Evolutionary conservation across 805 yeast genomes (phyloP).

Genomic region (Lachancea sp.): DNA sequence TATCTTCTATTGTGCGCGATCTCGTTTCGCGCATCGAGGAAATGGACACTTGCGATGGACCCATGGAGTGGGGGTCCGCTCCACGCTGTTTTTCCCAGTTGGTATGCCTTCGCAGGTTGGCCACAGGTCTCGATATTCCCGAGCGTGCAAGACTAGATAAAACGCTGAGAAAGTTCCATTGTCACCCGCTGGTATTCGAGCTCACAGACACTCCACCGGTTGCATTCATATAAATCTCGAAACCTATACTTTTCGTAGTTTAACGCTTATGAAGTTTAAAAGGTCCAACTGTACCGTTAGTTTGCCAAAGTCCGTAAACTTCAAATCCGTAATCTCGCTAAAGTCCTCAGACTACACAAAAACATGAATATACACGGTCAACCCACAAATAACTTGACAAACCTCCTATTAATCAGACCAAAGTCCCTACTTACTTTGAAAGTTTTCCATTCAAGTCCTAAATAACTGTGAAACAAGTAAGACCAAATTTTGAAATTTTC

Average conservation of each 20-base stretch:
- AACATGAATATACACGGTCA: too few relatives aligned
- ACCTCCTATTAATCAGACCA: too few relatives aligned
- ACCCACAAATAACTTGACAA: too few relatives aligned
- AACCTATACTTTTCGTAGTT: too few relatives aligned
- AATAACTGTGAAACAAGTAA: neutral
- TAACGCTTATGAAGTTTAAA: too few relatives aligned
- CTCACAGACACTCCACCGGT: neutral
- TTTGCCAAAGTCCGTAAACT: too few relatives aligned
- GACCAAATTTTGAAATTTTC: neutral
- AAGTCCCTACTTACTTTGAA: too few relatives aligned
- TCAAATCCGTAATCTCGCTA: too few relatives aligned
- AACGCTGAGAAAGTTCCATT: conserved; percentile 1
- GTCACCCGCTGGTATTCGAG: conserved; percentile 17
- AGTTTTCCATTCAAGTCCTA: too few relatives aligned
- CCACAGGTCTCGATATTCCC: conserved; percentile 2
- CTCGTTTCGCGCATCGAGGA: neutral
- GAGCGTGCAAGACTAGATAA: conserved; percentile 6
- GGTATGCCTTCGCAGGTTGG: conserved; percentile 12
- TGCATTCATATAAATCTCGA: neutral
- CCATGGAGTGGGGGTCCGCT: conserved; percentile 25
- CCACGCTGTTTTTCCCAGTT: conserved; percentile 20
- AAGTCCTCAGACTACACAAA: too few relatives aligned
- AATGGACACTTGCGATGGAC: conserved; percentile 12
- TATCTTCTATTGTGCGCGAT: neutral
- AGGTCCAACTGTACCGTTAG: too few relatives aligned